These are phyloP conservation scores for Cladosporium sp. DNA, from an alignment of 2,329 filamentous ascomycete genomes.

Conservation along the genomic window DNA sequence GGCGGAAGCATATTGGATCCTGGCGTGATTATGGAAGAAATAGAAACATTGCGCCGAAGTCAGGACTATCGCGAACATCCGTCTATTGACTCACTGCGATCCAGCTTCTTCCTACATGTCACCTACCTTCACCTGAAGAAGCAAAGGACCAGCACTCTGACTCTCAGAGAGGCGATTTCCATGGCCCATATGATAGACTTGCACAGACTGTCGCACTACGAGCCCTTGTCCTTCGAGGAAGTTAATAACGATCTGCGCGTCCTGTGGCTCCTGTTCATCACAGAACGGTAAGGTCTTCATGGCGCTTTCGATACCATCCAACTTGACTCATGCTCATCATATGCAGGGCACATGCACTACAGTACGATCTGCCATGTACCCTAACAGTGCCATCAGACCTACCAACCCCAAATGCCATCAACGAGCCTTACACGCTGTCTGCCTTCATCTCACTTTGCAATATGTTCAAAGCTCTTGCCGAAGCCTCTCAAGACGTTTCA, in stretches of 20 bases:
- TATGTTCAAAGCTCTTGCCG: constrained; percentile 15
- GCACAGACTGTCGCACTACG: constrained; percentile 15
- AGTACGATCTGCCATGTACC: constrained; percentile 13
- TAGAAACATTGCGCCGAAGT: constrained; percentile 12
- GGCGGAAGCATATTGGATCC: background rate
- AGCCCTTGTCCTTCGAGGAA: background rate
- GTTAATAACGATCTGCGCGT: constrained; percentile 9
- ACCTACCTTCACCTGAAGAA: constrained; percentile 14
- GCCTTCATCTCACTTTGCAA: constrained; percentile 17
- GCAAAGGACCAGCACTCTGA: constrained; percentile 14
- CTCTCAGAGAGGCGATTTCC: constrained; percentile 17
- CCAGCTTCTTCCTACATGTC: constrained; percentile 18
- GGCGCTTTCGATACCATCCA: background rate
- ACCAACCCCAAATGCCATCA: background rate
- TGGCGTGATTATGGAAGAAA: constrained; percentile 6
- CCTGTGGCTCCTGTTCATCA: constrained; percentile 19
- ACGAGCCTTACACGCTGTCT: background rate
- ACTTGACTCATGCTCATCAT: background rate
- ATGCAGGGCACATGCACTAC: constrained; percentile 13
- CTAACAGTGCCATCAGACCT: constrained; percentile 7
- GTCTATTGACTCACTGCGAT: constrained; percentile 7
- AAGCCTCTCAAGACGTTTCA: background rate
- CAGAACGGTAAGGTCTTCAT: constrained; percentile 11
- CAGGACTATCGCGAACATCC: constrained; percentile 15
- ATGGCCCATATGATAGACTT: constrained; percentile 16